Percentiles rank a stretch among this genome's conserved stretches.
These are phyloP conservation scores for Citrus unshiu DNA, from an alignment of 345 rosid genomes.

Conservation along the genomic window DNA sequence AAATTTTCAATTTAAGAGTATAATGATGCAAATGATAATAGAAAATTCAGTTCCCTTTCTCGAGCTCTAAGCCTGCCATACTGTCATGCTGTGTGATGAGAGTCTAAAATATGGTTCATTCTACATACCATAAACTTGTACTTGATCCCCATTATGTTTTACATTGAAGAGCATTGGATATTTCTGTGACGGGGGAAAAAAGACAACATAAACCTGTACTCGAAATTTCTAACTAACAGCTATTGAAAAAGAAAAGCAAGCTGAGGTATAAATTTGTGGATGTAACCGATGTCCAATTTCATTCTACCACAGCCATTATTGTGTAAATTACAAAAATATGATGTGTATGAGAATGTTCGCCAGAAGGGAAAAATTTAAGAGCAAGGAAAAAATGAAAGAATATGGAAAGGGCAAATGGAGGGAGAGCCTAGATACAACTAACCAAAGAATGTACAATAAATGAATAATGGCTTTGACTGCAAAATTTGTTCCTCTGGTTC, in stretches of 20 bases:
- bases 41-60: too few relatives aligned
- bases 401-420: not conserved
- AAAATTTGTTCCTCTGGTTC: slow-evolving; percentile 20
- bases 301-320: not conserved
- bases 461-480: slow-evolving; percentile 14
- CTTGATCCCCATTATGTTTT: too few relatives aligned
- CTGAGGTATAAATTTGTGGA: not conserved
- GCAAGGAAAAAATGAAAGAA: slow-evolving; percentile 9
- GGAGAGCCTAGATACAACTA: slow-evolving; percentile 12
- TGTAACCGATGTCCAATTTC: not conserved
- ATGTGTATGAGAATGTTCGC: not conserved
- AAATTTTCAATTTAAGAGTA: too few relatives aligned
- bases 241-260: not conserved
- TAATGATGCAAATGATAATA: too few relatives aligned
- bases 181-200: too few relatives aligned
- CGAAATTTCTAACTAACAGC: too few relatives aligned
- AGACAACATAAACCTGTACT: too few relatives aligned
- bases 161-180: too few relatives aligned
- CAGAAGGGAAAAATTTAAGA: not conserved
- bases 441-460: slow-evolving; percentile 11
- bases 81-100: too few relatives aligned
- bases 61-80: too few relatives aligned
- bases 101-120: too few relatives aligned
- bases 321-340: not conserved
- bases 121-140: too few relatives aligned